These are phyloP conservation scores for Anthostomella pinea DNA, from an alignment of 2,329 filamentous ascomycete genomes.

Conservation along the genomic window DNA sequence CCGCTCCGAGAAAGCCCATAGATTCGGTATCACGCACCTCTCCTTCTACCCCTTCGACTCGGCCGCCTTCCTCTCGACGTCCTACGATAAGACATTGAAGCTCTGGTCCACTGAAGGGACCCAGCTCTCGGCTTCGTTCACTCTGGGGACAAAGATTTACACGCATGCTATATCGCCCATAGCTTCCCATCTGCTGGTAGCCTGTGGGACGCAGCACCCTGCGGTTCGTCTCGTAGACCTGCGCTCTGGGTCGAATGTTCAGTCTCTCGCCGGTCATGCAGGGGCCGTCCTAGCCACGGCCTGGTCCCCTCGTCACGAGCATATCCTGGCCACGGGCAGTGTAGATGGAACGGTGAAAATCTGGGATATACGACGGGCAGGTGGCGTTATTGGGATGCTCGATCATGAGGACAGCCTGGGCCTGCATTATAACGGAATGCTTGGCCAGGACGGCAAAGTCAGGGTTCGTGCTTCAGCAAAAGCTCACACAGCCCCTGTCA, in stretches of 20 bases:
- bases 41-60: constrained; percentile 78
- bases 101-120: constrained; percentile 67
- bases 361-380: constrained; percentile 83
- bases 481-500: constrained; percentile 80
- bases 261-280: constrained; percentile 67
- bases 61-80: constrained; percentile 71
- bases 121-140: constrained; percentile 61
- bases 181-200: constrained; percentile 72
- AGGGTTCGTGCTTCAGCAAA: constrained; percentile 47
- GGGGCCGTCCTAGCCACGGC: constrained; percentile 66
- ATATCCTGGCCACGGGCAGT: constrained; percentile 81
- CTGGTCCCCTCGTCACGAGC: constrained; percentile 80
- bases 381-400: constrained; percentile 70
- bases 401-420: constrained; percentile 83
- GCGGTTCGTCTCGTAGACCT: constrained; percentile 83
- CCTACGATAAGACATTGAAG: constrained; percentile 75
- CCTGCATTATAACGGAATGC: constrained; percentile 42
- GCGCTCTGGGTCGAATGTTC: constrained; percentile 73
- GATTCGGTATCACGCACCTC: constrained; percentile 71
- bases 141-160: constrained; percentile 67
- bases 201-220: constrained; percentile 84
- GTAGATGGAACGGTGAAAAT: constrained; percentile 79
- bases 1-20: constrained; percentile 50
- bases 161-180: constrained; percentile 75
- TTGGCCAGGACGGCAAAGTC: constrained; percentile 34